These are phyloP conservation scores for Colletotrichum cereale DNA, from an alignment of 2,329 filamentous ascomycete genomes.

Conservation along the genomic window DNA sequence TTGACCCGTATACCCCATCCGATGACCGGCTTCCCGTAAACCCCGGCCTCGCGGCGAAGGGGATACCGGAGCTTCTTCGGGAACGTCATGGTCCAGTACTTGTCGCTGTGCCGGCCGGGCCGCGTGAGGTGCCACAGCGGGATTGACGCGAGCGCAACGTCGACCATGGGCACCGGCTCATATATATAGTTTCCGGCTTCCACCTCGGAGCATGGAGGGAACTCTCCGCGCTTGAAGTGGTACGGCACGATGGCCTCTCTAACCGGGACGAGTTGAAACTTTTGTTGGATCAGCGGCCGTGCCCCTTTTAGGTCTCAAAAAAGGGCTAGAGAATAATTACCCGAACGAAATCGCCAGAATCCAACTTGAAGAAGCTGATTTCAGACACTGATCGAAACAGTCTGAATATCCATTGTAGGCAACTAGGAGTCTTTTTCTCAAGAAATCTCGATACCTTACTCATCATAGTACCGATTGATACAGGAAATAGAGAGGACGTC, in stretches of 20 bases:
- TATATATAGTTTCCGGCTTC: neutral
- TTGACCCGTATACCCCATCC: conserved; percentile 8
- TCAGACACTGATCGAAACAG: neutral
- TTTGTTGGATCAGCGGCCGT: neutral
- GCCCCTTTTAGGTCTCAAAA: too few relatives aligned
- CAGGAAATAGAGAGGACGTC: neutral
- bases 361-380: conserved; percentile 3
- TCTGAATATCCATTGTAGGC: neutral
- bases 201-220: neutral
- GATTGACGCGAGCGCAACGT: conserved; percentile 11
- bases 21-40: neutral
- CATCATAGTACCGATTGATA: neutral
- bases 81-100: conserved; percentile 18
- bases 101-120: conserved; percentile 12
- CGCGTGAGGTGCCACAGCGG: conserved; percentile 9
- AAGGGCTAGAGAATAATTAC: neutral
- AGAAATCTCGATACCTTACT: neutral
- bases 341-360: conserved; percentile 16
- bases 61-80: conserved; percentile 17
- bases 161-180: conserved; percentile 11
- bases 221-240: conserved; percentile 8
- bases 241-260: neutral
- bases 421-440: neutral
- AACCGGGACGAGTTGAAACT: conserved; percentile 23
- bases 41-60: conserved; percentile 2